These are phyloP conservation scores for Wallacemonas sp. DNA, from an alignment of 208 protist genomes.

Conservation along the genomic window DNA sequence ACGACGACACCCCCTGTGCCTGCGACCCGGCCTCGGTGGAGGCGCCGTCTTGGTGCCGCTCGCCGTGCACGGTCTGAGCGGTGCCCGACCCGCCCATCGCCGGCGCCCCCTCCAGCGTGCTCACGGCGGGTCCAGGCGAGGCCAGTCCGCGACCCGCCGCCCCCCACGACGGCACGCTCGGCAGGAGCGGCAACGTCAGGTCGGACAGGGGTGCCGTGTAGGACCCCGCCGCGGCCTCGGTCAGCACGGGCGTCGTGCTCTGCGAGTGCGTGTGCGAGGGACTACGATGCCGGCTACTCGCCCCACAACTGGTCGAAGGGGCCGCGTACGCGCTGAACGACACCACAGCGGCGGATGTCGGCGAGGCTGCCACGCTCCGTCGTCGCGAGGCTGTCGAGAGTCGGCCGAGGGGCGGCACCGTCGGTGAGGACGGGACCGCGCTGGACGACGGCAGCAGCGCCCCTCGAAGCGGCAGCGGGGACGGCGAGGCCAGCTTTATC, in stretches of 20 bases:
- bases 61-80: no score
- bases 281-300: no score
- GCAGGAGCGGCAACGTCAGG: neutral
- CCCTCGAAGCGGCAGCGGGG: neutral
- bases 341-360: no score
- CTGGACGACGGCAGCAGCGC: neutral
- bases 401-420: no score
- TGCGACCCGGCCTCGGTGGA: neutral
- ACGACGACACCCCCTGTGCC: neutral
- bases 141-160: neutral
- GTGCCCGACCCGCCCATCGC: neutral
- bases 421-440: no score
- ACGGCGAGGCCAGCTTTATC: neutral
- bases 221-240: neutral
- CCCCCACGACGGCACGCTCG: no score
- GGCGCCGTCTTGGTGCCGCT: neutral
- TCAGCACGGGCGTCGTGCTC: no score
- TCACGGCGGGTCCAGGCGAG: neutral
- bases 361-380: no score
- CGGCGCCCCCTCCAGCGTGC: constrained; percentile 10
- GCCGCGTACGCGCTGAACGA: no score
- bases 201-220: neutral
- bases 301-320: no score
- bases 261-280: no score
- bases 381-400: no score